These are phyloP conservation scores for Danielozyma ontarioensis DNA, from an alignment of 805 yeast species.

Conservation along the genomic window DNA sequence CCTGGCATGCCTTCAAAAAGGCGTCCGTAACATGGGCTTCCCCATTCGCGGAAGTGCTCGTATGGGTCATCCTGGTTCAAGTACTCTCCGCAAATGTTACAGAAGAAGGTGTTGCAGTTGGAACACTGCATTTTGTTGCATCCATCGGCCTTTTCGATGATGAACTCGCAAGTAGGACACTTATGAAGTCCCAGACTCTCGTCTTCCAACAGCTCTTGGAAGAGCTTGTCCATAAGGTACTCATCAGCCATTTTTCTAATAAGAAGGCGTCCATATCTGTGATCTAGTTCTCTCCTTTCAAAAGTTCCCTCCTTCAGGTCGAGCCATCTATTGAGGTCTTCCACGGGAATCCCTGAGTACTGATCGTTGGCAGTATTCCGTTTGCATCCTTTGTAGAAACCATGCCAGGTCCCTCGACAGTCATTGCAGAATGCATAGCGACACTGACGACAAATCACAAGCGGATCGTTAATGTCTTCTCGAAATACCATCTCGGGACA, in stretches of 20 bases:
- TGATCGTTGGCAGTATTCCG: conserved; percentile 10
- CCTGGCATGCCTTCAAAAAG: conserved; percentile 49
- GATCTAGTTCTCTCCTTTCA: conserved; percentile 28
- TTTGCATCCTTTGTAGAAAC: conserved; percentile 43
- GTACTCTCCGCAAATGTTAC: conserved; percentile 48
- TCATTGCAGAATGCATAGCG: conserved; percentile 49
- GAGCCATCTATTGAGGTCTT: conserved; percentile 33
- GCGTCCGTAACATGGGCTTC: conserved; percentile 42
- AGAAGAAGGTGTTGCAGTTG: conserved; percentile 44
- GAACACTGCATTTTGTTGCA: conserved; percentile 61
- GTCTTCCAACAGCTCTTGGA: conserved; percentile 38
- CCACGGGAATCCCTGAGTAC: conserved; percentile 23
- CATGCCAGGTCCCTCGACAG: conserved; percentile 62
- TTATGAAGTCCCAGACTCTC: conserved; percentile 38
- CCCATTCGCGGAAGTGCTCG: conserved; percentile 42
- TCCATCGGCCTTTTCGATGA: conserved; percentile 54
- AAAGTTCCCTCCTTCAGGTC: conserved; percentile 22
- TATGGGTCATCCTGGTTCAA: conserved; percentile 42
- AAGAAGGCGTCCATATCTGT: conserved; percentile 41
- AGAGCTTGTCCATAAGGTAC: conserved; percentile 41
- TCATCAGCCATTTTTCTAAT: conserved; percentile 40
- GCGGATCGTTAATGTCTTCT: conserved; percentile 39
- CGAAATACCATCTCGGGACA: conserved; percentile 46
- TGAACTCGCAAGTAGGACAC: conserved; percentile 50
- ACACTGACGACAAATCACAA: conserved; percentile 48